These are phyloP conservation scores for Calonectria hawksworthii DNA, from an alignment of 2,329 filamentous ascomycete genomes.

Conservation along the genomic window DNA sequence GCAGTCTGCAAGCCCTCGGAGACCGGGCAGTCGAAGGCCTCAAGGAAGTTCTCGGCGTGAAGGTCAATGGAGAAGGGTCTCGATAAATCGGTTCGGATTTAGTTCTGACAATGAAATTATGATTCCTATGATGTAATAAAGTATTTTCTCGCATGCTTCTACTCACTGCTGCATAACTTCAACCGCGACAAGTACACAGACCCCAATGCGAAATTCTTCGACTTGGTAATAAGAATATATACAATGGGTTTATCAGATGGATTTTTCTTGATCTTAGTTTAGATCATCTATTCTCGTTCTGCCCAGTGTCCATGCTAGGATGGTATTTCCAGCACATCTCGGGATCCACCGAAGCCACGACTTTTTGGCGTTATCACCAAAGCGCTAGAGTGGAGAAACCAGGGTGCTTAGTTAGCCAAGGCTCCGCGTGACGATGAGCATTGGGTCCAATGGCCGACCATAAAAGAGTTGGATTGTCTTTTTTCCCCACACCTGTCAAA, in stretches of 20 bases:
- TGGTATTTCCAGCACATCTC: neutral
- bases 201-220: neutral
- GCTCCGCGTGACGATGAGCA: neutral
- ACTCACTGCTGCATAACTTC: neutral
- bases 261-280: neutral
- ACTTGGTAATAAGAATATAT: neutral
- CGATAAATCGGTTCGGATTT: neutral
- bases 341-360: neutral
- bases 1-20: constrained; percentile 13
- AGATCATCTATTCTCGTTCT: neutral
- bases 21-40: neutral
- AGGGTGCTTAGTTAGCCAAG: neutral
- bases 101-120: neutral
- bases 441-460: neutral
- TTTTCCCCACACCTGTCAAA: constrained; percentile 6
- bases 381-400: neutral
- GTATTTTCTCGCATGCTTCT: neutral
- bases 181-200: neutral
- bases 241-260: neutral
- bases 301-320: neutral
- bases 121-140: neutral
- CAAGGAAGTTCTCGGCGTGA: neutral
- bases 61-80: neutral
- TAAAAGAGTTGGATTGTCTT: neutral
- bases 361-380: neutral